Base-by-base conservation (phyloP, 2,329 filamentous ascomycete species). In the Colletotrichum kahawae region DNA sequence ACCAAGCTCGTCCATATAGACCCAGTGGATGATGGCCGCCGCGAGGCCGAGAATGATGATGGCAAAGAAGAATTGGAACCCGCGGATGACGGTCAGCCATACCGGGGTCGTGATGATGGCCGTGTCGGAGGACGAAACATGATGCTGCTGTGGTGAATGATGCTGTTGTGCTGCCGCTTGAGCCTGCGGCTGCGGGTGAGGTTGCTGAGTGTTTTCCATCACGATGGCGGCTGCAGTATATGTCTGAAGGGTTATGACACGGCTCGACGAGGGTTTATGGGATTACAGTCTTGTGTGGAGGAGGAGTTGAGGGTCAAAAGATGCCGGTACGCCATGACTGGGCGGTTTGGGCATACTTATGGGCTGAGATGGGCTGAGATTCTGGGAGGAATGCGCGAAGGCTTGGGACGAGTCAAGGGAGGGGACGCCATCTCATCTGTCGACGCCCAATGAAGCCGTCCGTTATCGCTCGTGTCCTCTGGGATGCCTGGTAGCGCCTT, bases 11-110 rank as follows among this genome's bases (percentile, higher is more conserved):
- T 86, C 82, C 34, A 84, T 80, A 73, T 86, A 86, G 10, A 82
- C 78, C 6, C 81, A 83, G 74, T 85, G 83, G 48, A 88, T 86
- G 72, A 87, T 80, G 69, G 80, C 79, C 1, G 79, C 87, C 4
- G 86, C 81, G 51, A 88, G 78, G n/a, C 78, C 87, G n/a, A 89
- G 78, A 31, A 87, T 81, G 29, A 87, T 77, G 48, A 89, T 38
- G 3, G 86, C 82, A 16, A 89, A 12, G 33, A 89, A 65, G 65
- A 87, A 78, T 75, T 88, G 87, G 51, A 84, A 76, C 18, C 83
- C 81, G 12, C 87, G 85, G 29, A 87, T 64, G 21, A 82, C 81
- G 31, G 84, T 79, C n/a, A 89, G 78, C 87, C 87, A 88, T 21
- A 79, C 68, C 10, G 88, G 87, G 27, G 86, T 84, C 38, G 80